Evolutionary conservation across 345 rosid species (phyloP).

Genomic region (Hirschfeldia incana): DNA sequence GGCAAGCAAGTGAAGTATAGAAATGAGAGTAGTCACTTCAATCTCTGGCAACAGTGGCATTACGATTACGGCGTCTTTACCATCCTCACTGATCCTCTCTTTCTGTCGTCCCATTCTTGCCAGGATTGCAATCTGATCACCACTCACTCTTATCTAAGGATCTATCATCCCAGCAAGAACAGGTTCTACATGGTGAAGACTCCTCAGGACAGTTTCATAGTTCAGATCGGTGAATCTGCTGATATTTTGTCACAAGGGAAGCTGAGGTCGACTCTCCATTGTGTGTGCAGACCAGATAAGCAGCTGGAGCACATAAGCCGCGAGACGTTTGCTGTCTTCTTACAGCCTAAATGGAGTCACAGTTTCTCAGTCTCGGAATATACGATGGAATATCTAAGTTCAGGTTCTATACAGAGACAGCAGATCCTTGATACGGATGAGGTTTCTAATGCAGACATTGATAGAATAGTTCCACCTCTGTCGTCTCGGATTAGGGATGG

Average conservation of each 20-base stretch:
- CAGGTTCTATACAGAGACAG: slow-evolving; percentile 18
- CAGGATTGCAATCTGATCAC: slow-evolving; percentile 47
- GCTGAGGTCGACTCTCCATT: slow-evolving; percentile 77
- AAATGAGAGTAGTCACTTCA: slow-evolving; percentile 31
- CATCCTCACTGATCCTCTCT: slow-evolving; percentile 82
- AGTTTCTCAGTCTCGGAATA: slow-evolving; percentile 53
- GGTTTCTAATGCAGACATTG: slow-evolving; percentile 39
- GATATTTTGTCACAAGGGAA: slow-evolving; percentile 74
- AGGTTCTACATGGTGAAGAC: slow-evolving; percentile 61
- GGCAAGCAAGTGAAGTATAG: slow-evolving; percentile 26
- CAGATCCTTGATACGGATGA: slow-evolving; percentile 18
- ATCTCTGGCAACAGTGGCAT: slow-evolving; percentile 96
- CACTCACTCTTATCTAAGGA: slow-evolving; percentile 56
- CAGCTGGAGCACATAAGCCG: slow-evolving; percentile 56
- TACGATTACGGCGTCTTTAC: slow-evolving; percentile 90
- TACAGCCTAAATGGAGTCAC: slow-evolving; percentile 87
- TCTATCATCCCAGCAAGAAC: slow-evolving; percentile 59
- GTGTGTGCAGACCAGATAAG: slow-evolving; percentile 62
- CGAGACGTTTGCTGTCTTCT: slow-evolving; percentile 75
- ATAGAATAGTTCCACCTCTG: slow-evolving; percentile 65
- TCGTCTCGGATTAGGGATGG: slow-evolving; percentile 73
- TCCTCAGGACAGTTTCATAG: slow-evolving; percentile 68
- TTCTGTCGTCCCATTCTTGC: slow-evolving; percentile 41
- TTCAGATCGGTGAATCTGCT: slow-evolving; percentile 92
- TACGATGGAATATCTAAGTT: slow-evolving; percentile 33